A percentile compares a stretch with the other conserved stretches of the same genome.
These are phyloP conservation scores for Macrocybe sp. DNA, from an alignment of 1,284 basidiomycete species.

Conservation along the genomic window DNA sequence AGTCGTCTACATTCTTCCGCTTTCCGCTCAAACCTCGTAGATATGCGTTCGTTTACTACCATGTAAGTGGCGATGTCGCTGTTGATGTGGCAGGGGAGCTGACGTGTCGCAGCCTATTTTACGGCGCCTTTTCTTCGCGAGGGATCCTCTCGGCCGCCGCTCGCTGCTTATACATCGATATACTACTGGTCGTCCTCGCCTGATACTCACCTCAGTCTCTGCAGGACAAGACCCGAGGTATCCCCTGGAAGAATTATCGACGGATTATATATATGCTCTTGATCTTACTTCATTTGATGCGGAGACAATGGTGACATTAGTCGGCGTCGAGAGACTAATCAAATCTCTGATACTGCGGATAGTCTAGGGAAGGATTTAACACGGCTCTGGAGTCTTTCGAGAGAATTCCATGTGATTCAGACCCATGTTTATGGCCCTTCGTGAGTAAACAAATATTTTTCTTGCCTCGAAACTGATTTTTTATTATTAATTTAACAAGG, in stretches of 20 bases:
- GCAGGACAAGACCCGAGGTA: constrained; percentile 37
- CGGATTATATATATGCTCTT: constrained; percentile 41
- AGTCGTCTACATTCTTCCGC: constrained; percentile 1
- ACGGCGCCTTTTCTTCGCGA: constrained; percentile 65
- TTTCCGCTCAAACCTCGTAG: constrained; percentile 32
- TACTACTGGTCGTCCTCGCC: constrained; percentile 38
- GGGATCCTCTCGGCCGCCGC: constrained; percentile 89
- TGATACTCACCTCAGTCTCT: constrained; percentile 68
- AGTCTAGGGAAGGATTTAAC: too few species aligned
- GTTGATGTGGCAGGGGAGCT: neutral
- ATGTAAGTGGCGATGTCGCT: constrained; percentile 39
- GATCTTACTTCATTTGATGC: neutral
- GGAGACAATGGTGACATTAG: too few species aligned
- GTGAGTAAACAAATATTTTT: too few species aligned
- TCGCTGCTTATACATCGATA: constrained; percentile 76
- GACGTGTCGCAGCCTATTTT: constrained; percentile 33
- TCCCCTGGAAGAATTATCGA: constrained; percentile 59
- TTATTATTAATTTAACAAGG: too few species aligned
- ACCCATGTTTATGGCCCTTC: too few species aligned
- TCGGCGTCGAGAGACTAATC: too few species aligned
- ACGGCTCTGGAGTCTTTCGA: too few species aligned
- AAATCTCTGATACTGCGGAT: too few species aligned
- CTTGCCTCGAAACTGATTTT: too few species aligned
- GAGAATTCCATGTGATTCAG: too few species aligned
- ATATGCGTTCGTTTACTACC: constrained; percentile 80